Evolutionary conservation across 176 grass and related monocot species (phyloP), one percentile per base, ranked within the genome.

Genomic region (Puccinellia tenuiflora): DNA sequence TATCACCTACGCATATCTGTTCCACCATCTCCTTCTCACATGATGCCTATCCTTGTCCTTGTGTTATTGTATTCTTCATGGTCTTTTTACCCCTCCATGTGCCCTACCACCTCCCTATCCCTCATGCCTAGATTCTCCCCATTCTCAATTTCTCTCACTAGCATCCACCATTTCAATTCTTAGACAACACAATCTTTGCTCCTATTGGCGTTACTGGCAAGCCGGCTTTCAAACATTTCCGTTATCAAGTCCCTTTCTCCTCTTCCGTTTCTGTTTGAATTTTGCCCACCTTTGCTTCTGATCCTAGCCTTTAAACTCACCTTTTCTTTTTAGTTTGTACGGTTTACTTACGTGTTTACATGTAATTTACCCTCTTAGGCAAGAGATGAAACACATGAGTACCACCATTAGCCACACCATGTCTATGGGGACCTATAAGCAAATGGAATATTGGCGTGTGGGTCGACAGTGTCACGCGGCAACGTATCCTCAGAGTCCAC

Each of bases 91-190:
- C 61, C 51, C 78, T 79, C 77, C 74, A 88, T 93, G 82, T 90
- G 91, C 62, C 70, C 75, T 83, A 87, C 82, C 79, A 68, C 48
- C 73, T 81, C 91, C 63, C 65, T 82, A 34, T 37, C 73, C 73
- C 57, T 88, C 88, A 63, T 85, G 79, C 74, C 82, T 83, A 88
- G 88, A 90, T 93, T 90, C 85, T 71, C 73, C 73, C 73, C 13
- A 33, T 65, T 33, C 77, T 57, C 74, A 66, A 9, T 64, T 48
- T 66, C 28, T 73, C 14, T 76, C 81, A 34, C 48, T 43, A 64
- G 62, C 33, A n/a, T n/a, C n/a, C n/a, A 55, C 68, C 43, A 75
- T 83, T 78, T 79, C 22, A 76, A 29, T 71, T 55, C 57, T 74
- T 64, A 64, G 65, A 77, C 33, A 82, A 70, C 51, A n/a, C 62